Conservation (phyloP, 495 filamentous ascomycete genomes). For the Podospora bellae-mahoneyi region DNA sequence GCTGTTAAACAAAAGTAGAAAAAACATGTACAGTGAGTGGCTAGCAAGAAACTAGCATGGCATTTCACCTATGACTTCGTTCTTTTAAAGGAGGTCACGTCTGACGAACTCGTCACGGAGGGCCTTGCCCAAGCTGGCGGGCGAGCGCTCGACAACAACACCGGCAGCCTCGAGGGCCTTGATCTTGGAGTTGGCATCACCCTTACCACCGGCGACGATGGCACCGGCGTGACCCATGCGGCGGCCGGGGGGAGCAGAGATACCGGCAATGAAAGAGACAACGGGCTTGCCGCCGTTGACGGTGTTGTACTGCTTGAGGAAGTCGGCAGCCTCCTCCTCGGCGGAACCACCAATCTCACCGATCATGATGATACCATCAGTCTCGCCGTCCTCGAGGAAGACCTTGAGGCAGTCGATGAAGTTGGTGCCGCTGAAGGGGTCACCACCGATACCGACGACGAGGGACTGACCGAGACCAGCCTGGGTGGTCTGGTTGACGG, state of each 20-base stretch:
- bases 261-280: conserved; percentile 97
- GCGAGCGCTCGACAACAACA: conserved; percentile 93
- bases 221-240: conserved; percentile 98
- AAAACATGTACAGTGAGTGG: conserved; percentile 27
- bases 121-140: conserved; percentile 85
- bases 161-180: conserved; percentile 86
- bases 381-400: conserved; percentile 93
- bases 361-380: conserved; percentile 99
- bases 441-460: conserved; percentile 96
- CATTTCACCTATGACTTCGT: neutral
- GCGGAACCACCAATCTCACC: conserved; percentile 97
- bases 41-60: conserved; percentile 4
- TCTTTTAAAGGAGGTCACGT: conserved; percentile 79
- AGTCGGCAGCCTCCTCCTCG: conserved; percentile 95
- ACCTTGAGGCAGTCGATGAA: conserved; percentile 99
- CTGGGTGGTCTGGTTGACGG: conserved; percentile 98
- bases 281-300: conserved; percentile 81
- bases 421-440: conserved; percentile 98
- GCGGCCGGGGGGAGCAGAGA: conserved; percentile 90
- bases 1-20: conserved; percentile 15
- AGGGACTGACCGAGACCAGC: conserved; percentile 96
- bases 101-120: conserved; percentile 93
- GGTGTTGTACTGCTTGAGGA: conserved; percentile 85
- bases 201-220: conserved; percentile 96
- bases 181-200: conserved; percentile 97